Percentiles rank a stretch among this genome's conserved stretches.
Conservation (phyloP, 176 grass and related monocot genomes). For the Alopecurus myosuroides region DNA sequence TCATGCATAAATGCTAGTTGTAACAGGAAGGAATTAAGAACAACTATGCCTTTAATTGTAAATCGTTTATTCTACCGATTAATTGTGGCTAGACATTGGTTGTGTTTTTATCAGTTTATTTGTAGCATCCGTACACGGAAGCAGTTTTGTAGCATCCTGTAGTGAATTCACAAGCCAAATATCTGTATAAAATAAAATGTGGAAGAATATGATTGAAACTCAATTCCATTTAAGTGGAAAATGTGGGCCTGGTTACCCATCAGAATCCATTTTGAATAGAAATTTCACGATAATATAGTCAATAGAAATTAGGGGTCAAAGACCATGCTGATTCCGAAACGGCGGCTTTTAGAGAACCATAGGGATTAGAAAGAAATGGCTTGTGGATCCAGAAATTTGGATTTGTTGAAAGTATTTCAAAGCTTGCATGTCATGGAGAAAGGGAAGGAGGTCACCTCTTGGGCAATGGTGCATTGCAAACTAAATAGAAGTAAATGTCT, state of each 20-base stretch:
- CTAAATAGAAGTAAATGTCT: conserved; percentile 10
- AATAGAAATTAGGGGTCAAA: not conserved
- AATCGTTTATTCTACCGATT: not conserved
- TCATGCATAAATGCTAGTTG: not conserved
- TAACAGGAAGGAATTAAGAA: not conserved
- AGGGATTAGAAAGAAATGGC: not conserved
- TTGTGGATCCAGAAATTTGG: not conserved
- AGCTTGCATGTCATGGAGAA: not conserved
- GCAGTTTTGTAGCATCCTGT: not conserved
- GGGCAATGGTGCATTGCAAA: conserved; percentile 4
- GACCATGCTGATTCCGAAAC: not conserved
- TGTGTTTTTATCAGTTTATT: not conserved
- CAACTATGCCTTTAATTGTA: not conserved
- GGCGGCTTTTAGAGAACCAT: not conserved
- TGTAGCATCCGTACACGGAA: not conserved
- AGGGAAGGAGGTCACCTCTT: not conserved
- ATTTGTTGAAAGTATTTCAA: not conserved
- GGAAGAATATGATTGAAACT: not conserved
- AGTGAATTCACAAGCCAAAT: conserved; percentile 1
- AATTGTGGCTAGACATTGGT: not conserved
- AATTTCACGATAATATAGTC: not conserved
- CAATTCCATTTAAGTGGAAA: not conserved
- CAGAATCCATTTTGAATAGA: not conserved
- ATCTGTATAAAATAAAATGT: not conserved
- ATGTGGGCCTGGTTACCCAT: not conserved